phyloP scores from a whole-genome alignment of 2,329 filamentous ascomycete genomes.

The Fusarium armeniacum region DNA sequence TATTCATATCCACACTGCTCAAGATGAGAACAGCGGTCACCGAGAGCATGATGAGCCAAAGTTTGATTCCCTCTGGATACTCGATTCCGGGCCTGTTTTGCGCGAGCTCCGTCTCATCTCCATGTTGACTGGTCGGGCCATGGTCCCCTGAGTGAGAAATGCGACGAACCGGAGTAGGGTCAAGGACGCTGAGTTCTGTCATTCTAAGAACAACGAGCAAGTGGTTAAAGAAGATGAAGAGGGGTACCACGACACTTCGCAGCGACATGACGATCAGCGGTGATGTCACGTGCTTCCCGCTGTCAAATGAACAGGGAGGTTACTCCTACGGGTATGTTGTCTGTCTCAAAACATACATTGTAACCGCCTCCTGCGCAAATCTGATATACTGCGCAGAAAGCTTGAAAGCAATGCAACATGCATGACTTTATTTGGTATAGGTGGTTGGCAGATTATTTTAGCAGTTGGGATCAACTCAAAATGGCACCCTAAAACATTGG shows the following conservation, averaged over 20 bases:
- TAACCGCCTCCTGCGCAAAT: too few species aligned
- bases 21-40: constrained; percentile 19
- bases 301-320: too few species aligned
- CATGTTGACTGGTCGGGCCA: accelerated
- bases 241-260: not conserved
- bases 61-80: constrained; percentile 10
- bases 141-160: accelerated
- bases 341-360: too few species aligned
- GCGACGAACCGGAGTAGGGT: accelerated
- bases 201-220: not conserved
- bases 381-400: too few species aligned
- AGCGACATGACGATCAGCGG: not conserved
- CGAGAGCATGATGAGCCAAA: constrained; percentile 28
- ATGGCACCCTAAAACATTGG: too few species aligned
- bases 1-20: constrained; percentile 45
- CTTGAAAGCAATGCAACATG: too few species aligned
- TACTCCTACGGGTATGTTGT: too few species aligned
- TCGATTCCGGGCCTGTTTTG: accelerated
- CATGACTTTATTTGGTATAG: too few species aligned
- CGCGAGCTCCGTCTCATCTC: accelerated
- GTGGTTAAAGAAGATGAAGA: not conserved
- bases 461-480: too few species aligned
- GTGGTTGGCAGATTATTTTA: too few species aligned
- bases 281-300: too few species aligned
- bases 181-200: not conserved